These are phyloP conservation scores for Yarrowia bubula DNA, from an alignment of 805 yeast genomes.

Conservation along the genomic window DNA sequence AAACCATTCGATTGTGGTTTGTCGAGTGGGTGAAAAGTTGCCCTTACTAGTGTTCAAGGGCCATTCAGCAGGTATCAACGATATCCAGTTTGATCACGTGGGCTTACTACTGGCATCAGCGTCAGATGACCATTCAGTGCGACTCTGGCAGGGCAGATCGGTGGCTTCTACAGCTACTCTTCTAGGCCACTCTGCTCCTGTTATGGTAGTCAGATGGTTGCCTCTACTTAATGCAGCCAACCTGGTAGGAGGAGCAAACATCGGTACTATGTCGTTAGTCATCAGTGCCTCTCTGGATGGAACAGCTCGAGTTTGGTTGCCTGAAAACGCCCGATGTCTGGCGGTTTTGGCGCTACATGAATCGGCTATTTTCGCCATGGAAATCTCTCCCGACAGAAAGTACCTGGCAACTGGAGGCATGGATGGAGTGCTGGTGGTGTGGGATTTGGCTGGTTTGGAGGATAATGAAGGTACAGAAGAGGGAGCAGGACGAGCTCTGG, in stretches of 20 bases:
- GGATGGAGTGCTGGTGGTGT: constrained; percentile 50
- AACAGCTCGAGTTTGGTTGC: constrained; percentile 65
- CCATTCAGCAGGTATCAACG: constrained; percentile 59
- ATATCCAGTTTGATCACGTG: constrained; percentile 52
- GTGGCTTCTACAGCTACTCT: constrained; percentile 44
- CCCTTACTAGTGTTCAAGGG: constrained; percentile 60
- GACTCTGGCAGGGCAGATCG: constrained; percentile 72
- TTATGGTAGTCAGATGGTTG: constrained; percentile 33
- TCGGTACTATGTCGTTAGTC: constrained; percentile 34
- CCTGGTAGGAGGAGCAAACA: background rate
- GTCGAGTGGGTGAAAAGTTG: constrained; percentile 47
- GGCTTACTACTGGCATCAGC: constrained; percentile 64
- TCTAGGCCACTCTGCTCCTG: constrained; percentile 35
- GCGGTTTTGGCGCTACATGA: constrained; percentile 47
- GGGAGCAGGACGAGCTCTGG: constrained; percentile 19
- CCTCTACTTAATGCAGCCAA: constrained; percentile 26
- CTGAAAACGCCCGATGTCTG: constrained; percentile 38
- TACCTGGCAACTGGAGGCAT: constrained; percentile 64
- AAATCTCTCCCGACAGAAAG: constrained; percentile 50
- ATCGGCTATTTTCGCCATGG: constrained; percentile 54
- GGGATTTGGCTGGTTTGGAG: constrained; percentile 31
- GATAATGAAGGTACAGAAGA: constrained; percentile 6
- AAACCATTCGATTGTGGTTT: constrained; percentile 54
- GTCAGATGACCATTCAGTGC: constrained; percentile 70
- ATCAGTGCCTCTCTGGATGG: constrained; percentile 71